Evolutionary conservation across 192 early-diverging fungal species (phyloP).

Genomic region (Glomus cerebriforme): DNA sequence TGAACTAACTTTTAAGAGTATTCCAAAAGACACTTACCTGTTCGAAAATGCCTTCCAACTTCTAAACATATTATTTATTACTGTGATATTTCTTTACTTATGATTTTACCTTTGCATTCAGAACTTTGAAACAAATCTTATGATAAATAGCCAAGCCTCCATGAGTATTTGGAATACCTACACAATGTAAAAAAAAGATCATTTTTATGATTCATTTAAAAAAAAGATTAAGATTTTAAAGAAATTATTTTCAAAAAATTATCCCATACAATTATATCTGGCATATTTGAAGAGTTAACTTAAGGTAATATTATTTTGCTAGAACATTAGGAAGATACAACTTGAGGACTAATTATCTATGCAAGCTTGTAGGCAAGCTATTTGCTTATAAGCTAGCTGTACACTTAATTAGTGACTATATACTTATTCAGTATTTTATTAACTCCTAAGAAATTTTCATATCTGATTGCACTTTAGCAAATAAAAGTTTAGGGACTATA

Average conservation of each 20-base stretch:
- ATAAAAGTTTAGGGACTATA: not conserved
- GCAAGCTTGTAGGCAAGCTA: constrained; percentile 5
- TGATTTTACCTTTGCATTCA: constrained; percentile 18
- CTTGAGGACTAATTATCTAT: constrained; percentile 12
- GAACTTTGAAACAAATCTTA: constrained; percentile 11
- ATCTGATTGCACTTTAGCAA: constrained; percentile 14
- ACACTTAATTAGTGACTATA: not conserved
- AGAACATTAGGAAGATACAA: not conserved
- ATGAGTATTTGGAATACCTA: constrained; percentile 3
- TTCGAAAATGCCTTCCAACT: constrained; percentile 5
- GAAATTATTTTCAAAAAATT: constrained; percentile 8
- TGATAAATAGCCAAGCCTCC: constrained; percentile 2
- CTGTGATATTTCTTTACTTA: constrained; percentile 19
- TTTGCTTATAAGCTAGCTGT: not conserved
- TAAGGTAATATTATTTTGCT: not conserved
- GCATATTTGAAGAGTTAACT: not conserved
- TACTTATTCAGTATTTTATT: not conserved
- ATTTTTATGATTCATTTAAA: not conserved
- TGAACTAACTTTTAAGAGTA: not conserved
- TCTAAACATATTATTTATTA: constrained; percentile 23
- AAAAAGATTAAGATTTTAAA: not conserved
- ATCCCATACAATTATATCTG: not conserved
- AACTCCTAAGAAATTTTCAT: not conserved
- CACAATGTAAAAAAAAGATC: constrained; percentile 8
- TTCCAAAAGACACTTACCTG: not conserved